Base-by-base conservation (phyloP, 169 alveolate genomes). In the Sarcocystis neurona region DNA sequence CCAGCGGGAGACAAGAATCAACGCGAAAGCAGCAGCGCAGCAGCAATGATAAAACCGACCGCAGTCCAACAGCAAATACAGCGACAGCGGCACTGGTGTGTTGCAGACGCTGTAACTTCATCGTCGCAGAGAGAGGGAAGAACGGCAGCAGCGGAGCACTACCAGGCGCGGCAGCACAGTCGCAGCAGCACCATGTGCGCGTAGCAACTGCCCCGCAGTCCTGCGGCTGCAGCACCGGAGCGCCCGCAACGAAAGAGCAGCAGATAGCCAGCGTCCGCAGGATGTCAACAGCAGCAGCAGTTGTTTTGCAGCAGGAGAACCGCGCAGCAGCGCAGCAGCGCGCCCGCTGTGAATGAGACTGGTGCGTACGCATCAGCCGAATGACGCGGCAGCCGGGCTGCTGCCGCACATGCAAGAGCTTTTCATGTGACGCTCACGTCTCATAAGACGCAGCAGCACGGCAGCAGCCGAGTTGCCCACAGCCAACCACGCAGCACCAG, bases 141-240 rank as follows among this genome's bases (percentile, higher is more conserved):
- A 72, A 46, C 80, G 53, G 2, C 15, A 37, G 47, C 80, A n/a
- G 53, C 41, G n/a, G n/a, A n/a, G n/a, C n/a, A n/a, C n/a, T n/a
- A n/a, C n/a, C n/a, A n/a, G n/a, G n/a, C n/a, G n/a, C n/a, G n/a
- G n/a, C n/a, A n/a, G n/a, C n/a, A n/a, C n/a, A n/a, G n/a, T n/a
- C n/a, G n/a, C n/a, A n/a, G n/a, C n/a, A n/a, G n/a, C n/a, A n/a
- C n/a, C n/a, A n/a, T n/a, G n/a, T n/a, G n/a, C n/a, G n/a, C n/a
- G n/a, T n/a, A n/a, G n/a, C 80, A 20, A 37, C 53, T 8, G 48
- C 48, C 80, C 41, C 80, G 27, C 80, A 50, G 39, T 46, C 80
- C 80, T 72, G 32, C 6, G 80, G 80, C 53, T 72, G 41, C 0
- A 50, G 53, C 53, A 72, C 80, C 20, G 80, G 41, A 30, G 80